Evolutionary conservation across 306 rosid species (phyloP), one percentile per base, ranked within the genome.

Genomic region (Rosa chinensis): DNA sequence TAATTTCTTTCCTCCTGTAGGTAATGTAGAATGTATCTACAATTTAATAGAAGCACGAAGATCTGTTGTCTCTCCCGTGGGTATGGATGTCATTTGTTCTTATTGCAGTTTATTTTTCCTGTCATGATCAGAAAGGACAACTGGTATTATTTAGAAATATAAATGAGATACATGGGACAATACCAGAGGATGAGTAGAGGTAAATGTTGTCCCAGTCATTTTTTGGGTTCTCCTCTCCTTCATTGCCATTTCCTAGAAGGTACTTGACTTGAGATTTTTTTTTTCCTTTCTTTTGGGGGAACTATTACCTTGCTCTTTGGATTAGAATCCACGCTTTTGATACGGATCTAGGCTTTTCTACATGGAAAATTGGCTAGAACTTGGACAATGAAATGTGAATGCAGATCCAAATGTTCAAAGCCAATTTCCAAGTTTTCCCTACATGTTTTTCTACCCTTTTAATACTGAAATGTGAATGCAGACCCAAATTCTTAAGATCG

Each of bases 61-160:
- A 43, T 69, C 73, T 68, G 50, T n/a, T 17, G 50, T 42, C 72
- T 67, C 48, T 10, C 32, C 48, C 72, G 40, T 13, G 32, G 10
- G 16, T 68, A 5, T 68, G 50, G 50, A 68, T 42, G 72, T 68
- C 23, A 44, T 58, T 58, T 69, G 53, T 44, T 69, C 53, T 69
- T 40, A 40, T 49, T 50, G 56, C 56, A 50, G 6, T n/a, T n/a
- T 56, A 0, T 56, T 10, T n/a, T n/a, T 58, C 61, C 35, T 58
- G 44, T 66, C 71, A 39, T 7, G 47, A 66, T 37, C 48, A 37
- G 44, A 16, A 35, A 35, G 68, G 13, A 28, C 18, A 62, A 28
- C 32, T 63, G 10, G 42, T 21, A 14, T 14, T 63, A 12, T 35
- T 28, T 14, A 28, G 8, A 4, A 10, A 12, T 11, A 21, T 9